Percentiles rank a stretch among this genome's conserved stretches.
These are phyloP conservation scores for Trypanosoma avium DNA, from an alignment of 208 protist genomes.

Conservation along the genomic window DNA sequence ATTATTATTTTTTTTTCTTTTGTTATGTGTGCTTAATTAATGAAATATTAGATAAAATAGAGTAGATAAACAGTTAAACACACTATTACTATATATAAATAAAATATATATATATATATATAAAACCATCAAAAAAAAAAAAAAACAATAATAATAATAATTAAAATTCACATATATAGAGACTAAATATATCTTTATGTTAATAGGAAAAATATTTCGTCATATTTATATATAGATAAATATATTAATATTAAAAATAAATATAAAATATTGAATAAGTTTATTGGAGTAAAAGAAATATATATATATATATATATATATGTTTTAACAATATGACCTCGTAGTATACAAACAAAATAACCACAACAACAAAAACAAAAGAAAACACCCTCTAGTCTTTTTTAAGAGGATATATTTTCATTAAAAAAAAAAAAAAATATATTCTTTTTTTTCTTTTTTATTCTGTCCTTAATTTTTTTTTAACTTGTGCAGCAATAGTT, in stretches of 20 bases:
- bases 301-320: too few species aligned
- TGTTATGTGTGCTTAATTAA: too few species aligned
- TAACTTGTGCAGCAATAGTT: not conserved
- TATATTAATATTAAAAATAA: too few species aligned
- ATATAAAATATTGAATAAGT: too few species aligned
- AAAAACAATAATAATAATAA: not conserved
- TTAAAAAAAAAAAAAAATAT: not conserved
- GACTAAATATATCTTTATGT: not conserved
- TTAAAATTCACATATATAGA: not conserved
- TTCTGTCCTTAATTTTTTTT: constrained; percentile 6
- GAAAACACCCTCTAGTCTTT: too few species aligned
- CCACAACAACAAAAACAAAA: too few species aligned
- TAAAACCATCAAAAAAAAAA: not conserved
- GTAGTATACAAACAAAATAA: too few species aligned
- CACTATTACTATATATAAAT: not conserved
- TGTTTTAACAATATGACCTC: too few species aligned
- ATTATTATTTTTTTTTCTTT: too few species aligned
- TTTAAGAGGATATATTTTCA: too few species aligned
- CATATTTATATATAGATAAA: not conserved
- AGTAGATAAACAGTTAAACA: not conserved
- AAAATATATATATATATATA: constrained; percentile 5
- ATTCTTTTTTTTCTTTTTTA: not conserved
- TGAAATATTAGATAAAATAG: too few species aligned
- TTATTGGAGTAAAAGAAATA: too few species aligned
- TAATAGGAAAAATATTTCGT: not conserved